Conservation (phyloP, 129 eudicot species). For the Sambucus nigra region DNA sequence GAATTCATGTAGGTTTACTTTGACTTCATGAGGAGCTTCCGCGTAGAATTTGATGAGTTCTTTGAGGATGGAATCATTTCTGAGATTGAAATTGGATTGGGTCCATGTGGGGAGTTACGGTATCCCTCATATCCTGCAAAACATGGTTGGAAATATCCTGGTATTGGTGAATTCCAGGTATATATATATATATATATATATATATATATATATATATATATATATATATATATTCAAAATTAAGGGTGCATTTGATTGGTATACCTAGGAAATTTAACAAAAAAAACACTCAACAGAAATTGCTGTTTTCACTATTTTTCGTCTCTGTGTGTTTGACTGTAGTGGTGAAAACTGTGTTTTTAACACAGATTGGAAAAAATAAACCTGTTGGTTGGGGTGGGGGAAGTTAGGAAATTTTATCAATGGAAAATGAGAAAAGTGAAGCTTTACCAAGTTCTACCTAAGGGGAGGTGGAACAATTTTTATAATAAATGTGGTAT, state of each 20-base stretch:
- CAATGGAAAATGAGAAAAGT: not conserved
- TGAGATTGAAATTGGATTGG: constrained; percentile 75
- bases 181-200: no score
- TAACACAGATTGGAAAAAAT: no score
- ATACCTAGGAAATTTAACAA: not conserved
- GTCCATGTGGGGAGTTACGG: constrained; percentile 81
- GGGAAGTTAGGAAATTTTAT: no score
- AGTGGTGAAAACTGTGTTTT: no score
- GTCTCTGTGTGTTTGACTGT: no score
- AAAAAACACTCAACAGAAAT: no score
- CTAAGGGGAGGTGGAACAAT: no score
- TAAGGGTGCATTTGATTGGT: not conserved
- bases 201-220: no score
- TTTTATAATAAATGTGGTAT: no score
- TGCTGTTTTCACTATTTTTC: no score
- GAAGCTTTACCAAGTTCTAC: no score
- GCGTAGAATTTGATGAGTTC: constrained; percentile 66
- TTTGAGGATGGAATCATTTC: constrained; percentile 54
- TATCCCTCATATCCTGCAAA: constrained; percentile 84
- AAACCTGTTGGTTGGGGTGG: no score
- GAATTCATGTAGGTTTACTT: constrained; percentile 50
- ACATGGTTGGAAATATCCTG: constrained; percentile 87
- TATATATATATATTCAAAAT: not conserved
- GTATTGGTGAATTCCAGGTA: constrained; percentile 95
- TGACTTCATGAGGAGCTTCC: constrained; percentile 83